These are phyloP conservation scores for Asterophora parasitica DNA, from an alignment of 768 basidiomycete species.

Conservation along the genomic window DNA sequence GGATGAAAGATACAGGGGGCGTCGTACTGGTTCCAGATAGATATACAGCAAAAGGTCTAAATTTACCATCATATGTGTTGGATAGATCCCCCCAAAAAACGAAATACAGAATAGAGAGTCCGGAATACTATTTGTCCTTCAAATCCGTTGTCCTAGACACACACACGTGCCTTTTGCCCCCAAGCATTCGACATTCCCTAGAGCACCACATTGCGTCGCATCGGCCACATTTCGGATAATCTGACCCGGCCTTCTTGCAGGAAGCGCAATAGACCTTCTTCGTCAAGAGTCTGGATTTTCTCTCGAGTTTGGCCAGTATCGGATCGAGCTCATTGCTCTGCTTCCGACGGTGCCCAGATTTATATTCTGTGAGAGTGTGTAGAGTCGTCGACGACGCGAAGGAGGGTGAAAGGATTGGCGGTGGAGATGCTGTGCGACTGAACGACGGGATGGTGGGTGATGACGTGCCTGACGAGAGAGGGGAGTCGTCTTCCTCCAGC, in stretches of 20 bases:
- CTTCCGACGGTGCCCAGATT: slow-evolving; percentile 6
- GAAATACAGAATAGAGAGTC: not conserved
- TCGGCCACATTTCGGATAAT: slow-evolving; percentile 58
- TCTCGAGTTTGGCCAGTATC: slow-evolving; percentile 47
- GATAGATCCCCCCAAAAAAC: too few species aligned
- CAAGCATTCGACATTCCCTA: slow-evolving; percentile 50
- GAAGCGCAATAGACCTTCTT: slow-evolving; percentile 40
- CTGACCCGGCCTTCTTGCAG: slow-evolving; percentile 47
- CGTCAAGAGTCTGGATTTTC: slow-evolving; percentile 44
- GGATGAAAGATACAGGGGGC: not conserved
- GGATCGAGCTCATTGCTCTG: slow-evolving; percentile 32
- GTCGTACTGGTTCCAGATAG: too few species aligned
- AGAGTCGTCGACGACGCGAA: slow-evolving; percentile 19
- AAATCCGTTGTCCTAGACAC: slow-evolving; percentile 5
- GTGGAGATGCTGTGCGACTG: slow-evolving; percentile 34
- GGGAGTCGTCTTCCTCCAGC: slow-evolving; percentile 16
- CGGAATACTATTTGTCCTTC: not conserved
- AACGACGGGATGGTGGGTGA: slow-evolving; percentile 31
- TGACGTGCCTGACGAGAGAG: slow-evolving; percentile 16
- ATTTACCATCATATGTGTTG: too few species aligned
- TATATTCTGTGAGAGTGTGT: slow-evolving; percentile 4
- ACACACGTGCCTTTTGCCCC: slow-evolving; percentile 50
- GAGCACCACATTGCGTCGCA: slow-evolving; percentile 64
- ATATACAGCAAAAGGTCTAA: too few species aligned
- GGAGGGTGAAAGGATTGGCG: slow-evolving; percentile 11